Evolutionary conservation across 106 monocot species (phyloP), one percentile per base, ranked within the genome.

Genomic region (Gastrodia elata): DNA sequence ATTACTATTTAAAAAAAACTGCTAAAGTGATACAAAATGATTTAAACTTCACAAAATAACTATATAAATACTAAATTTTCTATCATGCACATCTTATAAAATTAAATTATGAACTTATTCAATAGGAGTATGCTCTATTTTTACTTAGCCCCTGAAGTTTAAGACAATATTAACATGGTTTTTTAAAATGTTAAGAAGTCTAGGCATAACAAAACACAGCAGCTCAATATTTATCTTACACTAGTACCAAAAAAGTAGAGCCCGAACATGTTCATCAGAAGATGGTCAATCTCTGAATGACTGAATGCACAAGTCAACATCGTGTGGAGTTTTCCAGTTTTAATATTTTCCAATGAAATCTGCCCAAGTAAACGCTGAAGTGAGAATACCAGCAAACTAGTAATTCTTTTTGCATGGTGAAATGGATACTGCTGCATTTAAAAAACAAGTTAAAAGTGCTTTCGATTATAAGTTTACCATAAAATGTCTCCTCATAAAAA

Each of bases 261-360:
- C 46, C 92, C 90, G 55, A 96, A 75, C 96, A 97, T 92, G 73
- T 97, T 97, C 68, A 81, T 70, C 37, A 90, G 6, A 71, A 90
- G 76, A 84, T 92, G 92, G 73, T 77, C 80, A 42, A 58, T 5
- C 38, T 89, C 84, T 38, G 78, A 57, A 76, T 97, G 96, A 74
- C 96, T 92, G 78, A 97, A 97, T 28, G 96, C 96, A 77, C 84
- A 81, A 3, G 96, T 97, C 39, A 97, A 58, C 74, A 97, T 65
- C 14, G 92, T 92, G 77, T 92, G 96, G 70, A 92, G 32, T 15
- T 87, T 81, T 34, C 96, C 87, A 55, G 74, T 86, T 73, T 81
- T 97, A 32, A 97, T 42, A 64, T 97, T 97, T 36, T 86, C 84
- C 38, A 97, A 43, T 25, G 92, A 97, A 76, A 97, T 84, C 96